These are phyloP conservation scores for Echinosophora koreensis DNA, from an alignment of 306 rosid genomes.

Conservation along the genomic window DNA sequence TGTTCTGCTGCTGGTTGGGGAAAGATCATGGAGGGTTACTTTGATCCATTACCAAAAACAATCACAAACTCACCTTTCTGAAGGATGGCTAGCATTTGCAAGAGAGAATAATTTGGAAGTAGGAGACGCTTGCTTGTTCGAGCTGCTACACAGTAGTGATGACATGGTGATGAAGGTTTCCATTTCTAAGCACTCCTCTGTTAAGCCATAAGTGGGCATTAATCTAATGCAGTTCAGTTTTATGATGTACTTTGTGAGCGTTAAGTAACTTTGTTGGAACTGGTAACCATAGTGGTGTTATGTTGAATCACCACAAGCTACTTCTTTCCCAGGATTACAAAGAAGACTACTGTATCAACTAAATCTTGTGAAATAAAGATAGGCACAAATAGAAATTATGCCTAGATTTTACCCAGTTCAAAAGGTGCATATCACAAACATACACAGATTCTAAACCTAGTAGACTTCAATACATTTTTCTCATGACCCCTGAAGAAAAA, in stretches of 20 bases:
- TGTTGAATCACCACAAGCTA: background rate
- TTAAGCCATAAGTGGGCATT: background rate
- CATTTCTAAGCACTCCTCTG: slow-evolving; percentile 2
- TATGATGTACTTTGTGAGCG: too few relatives aligned
- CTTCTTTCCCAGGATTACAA: background rate
- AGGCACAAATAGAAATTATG: background rate
- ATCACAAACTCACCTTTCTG: background rate
- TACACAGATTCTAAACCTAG: too few relatives aligned
- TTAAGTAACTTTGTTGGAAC: too few relatives aligned
- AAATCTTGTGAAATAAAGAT: too few relatives aligned
- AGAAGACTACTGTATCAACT: background rate
- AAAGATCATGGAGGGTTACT: slow-evolving; percentile 29
- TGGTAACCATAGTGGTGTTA: background rate
- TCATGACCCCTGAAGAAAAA: too few relatives aligned
- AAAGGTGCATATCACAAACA: background rate
- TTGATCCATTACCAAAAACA: background rate
- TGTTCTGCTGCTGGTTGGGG: slow-evolving; percentile 30
- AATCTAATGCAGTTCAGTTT: background rate
- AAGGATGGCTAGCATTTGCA: background rate
- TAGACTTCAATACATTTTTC: too few relatives aligned
- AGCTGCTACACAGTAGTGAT: background rate
- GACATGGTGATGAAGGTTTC: slow-evolving; percentile 27
- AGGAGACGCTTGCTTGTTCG: slow-evolving; percentile 37
- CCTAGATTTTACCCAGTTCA: background rate
- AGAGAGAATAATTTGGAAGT: slow-evolving; percentile 20